Conservation (phyloP, 2,329 filamentous ascomycete genomes). For the Colletotrichum chrysophilum region DNA sequence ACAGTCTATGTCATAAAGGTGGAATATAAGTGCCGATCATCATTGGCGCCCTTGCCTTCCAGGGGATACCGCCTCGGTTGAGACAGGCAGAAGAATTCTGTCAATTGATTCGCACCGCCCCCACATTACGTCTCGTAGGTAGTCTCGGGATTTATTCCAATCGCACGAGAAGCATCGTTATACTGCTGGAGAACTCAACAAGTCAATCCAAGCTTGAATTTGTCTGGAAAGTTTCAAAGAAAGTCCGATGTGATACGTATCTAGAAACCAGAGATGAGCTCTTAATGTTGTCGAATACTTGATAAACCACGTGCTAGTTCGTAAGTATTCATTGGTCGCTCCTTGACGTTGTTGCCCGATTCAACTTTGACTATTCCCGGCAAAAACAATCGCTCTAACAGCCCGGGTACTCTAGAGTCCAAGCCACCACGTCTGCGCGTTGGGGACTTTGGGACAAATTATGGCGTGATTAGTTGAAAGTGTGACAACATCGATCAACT, state of each 20-base stretch:
- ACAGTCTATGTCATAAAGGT: not conserved
- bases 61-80: not conserved
- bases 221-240: fast-evolving
- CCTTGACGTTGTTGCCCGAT: not conserved
- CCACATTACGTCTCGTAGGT: not conserved
- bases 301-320: not conserved
- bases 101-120: not conserved
- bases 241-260: fast-evolving
- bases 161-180: not conserved
- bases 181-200: not conserved
- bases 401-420: not conserved
- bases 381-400: not conserved
- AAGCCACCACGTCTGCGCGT: not conserved
- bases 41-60: not conserved
- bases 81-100: not conserved
- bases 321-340: not conserved
- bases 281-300: not conserved
- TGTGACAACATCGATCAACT: not conserved
- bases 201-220: fast-evolving
- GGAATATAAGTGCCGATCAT: not conserved
- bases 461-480: not conserved
- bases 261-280: not conserved
- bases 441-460: not conserved
- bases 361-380: not conserved
- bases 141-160: not conserved